Evolutionary conservation across 805 yeast species (phyloP).

Genomic region (Ogataea polymorpha): DNA sequence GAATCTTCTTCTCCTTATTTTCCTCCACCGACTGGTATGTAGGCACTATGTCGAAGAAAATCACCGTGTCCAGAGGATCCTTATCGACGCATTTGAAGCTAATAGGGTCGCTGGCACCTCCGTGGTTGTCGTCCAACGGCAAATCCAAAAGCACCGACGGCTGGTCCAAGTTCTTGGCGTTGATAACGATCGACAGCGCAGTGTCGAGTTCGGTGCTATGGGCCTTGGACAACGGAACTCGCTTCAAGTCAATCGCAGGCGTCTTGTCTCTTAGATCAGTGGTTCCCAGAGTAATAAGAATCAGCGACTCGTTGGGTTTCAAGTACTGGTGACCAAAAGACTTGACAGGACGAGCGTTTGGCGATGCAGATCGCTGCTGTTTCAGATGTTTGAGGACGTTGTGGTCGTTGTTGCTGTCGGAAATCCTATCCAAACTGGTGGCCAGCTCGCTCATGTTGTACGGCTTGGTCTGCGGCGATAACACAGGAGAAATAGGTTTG

Average conservation of each 20-base stretch:
- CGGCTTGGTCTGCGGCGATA: slow-evolving; percentile 36
- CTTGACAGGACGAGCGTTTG: slow-evolving; percentile 57
- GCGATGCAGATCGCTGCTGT: slow-evolving; percentile 22
- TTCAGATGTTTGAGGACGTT: slow-evolving; percentile 22
- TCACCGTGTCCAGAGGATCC: slow-evolving; percentile 48
- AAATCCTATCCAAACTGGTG: slow-evolving; percentile 26
- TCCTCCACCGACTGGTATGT: slow-evolving; percentile 54
- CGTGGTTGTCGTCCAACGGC: slow-evolving; percentile 77
- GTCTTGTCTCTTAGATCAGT: slow-evolving; percentile 64
- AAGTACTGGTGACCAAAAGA: slow-evolving; percentile 84
- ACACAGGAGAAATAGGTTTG: slow-evolving; percentile 21
- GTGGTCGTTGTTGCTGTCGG: slow-evolving; percentile 18
- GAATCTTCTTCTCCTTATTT: slow-evolving; percentile 36
- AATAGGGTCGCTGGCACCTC: slow-evolving; percentile 69
- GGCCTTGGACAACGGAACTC: slow-evolving; percentile 71
- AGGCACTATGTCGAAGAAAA: slow-evolving; percentile 86
- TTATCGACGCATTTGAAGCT: slow-evolving; percentile 58
- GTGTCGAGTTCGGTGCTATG: slow-evolving; percentile 86
- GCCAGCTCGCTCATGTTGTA: slow-evolving; percentile 19
- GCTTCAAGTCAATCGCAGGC: slow-evolving; percentile 64
- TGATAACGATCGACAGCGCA: slow-evolving; percentile 71
- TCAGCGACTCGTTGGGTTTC: slow-evolving; percentile 57
- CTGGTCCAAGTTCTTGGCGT: slow-evolving; percentile 45
- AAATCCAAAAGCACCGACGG: slow-evolving; percentile 63
- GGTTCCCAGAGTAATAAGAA: slow-evolving; percentile 83